Evolutionary conservation across 805 yeast species (phyloP).

Genomic region (Sugiyamaella americana): DNA sequence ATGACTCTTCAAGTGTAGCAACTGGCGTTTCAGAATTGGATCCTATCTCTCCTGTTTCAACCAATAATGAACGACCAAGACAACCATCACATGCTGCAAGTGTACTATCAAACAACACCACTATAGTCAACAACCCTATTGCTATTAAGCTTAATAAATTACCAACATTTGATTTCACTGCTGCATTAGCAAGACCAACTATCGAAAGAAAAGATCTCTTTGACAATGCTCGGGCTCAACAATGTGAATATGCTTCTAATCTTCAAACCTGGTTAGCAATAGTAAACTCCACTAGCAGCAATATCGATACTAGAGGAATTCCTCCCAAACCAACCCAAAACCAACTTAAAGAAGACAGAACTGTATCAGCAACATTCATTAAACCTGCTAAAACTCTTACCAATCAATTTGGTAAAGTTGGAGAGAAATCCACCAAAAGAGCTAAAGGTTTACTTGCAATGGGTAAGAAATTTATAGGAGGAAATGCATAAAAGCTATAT

Average conservation of each 20-base stretch:
- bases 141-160: slow-evolving; percentile 25
- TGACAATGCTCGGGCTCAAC: slow-evolving; percentile 26
- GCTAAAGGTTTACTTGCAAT: slow-evolving; percentile 32
- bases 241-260: slow-evolving; percentile 31
- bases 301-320: not conserved
- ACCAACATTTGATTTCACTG: slow-evolving; percentile 31
- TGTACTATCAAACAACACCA: not conserved
- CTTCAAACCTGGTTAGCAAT: slow-evolving; percentile 28
- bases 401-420: slow-evolving; percentile 24
- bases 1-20: not conserved
- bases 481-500: no score
- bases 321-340: not conserved
- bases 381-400: slow-evolving; percentile 22
- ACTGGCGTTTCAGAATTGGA: not conserved
- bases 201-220: slow-evolving; percentile 27
- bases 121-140: slow-evolving; percentile 5
- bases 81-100: not conserved
- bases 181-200: slow-evolving; percentile 24
- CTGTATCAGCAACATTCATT: slow-evolving; percentile 21
- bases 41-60: not conserved
- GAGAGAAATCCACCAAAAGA: slow-evolving; percentile 30
- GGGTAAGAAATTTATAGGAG: slow-evolving; percentile 23
- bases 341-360: slow-evolving; percentile 13
- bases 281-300: not conserved
- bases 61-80: not conserved